Conservation (phyloP, 805 yeast species). For the Wickerhamiella galacta region DNA sequence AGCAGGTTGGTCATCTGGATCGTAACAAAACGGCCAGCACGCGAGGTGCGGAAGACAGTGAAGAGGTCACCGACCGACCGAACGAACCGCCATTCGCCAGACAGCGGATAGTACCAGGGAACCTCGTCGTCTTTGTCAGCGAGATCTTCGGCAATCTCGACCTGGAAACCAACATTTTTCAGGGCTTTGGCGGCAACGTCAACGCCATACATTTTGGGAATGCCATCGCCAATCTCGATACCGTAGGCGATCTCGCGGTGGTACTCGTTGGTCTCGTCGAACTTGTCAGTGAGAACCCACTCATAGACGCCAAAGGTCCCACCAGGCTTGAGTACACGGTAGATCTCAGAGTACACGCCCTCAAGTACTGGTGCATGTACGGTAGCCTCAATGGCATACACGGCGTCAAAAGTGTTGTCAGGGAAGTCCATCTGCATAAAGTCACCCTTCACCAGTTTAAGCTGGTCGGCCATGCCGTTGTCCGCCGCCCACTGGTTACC, state of each 20-base stretch:
- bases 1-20: conserved; percentile 62
- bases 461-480: conserved; percentile 49
- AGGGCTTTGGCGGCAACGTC: conserved; percentile 81
- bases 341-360: conserved; percentile 90
- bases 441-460: conserved; percentile 87
- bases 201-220: conserved; percentile 84
- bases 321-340: conserved; percentile 92
- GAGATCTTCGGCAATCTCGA: conserved; percentile 59
- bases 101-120: conserved; percentile 96
- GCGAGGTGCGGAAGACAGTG: conserved; percentile 79
- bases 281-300: conserved; percentile 95
- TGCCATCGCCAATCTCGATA: conserved; percentile 96
- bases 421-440: conserved; percentile 98
- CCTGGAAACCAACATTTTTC: conserved; percentile 70
- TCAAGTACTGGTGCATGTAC: conserved; percentile 94
- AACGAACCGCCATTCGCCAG: conserved; percentile 83
- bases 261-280: conserved; percentile 71
- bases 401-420: conserved; percentile 82
- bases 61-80: conserved; percentile 62
- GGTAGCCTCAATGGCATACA: conserved; percentile 96
- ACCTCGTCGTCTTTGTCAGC: conserved; percentile 68
- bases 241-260: conserved; percentile 94
- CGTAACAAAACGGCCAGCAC: conserved; percentile 71
- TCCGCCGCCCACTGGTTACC: conserved; percentile 66
- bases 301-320: conserved; percentile 96